Base-by-base conservation (phyloP, 192 early-diverging fungal species). In the Coemansia sp. region DNA sequence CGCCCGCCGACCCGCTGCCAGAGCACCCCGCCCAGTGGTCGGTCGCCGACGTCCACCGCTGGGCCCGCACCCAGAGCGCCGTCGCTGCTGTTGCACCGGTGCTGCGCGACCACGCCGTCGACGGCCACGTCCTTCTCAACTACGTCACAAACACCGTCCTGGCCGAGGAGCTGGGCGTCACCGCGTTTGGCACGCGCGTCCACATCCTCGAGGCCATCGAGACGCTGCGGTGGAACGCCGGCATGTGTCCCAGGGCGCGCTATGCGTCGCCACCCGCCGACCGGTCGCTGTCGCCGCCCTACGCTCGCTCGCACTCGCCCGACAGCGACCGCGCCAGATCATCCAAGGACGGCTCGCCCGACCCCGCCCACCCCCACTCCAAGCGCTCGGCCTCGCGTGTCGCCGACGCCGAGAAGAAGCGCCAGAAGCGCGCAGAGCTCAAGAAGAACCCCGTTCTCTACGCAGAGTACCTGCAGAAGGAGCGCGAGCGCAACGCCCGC, bases 361-460 rank as follows among this genome's bases (percentile, higher is more conserved):
- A 63, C 53, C 23, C 25, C 25, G 51, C 25, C 55, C 49, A 58
- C 23, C 28, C 25, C 16, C 20, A 39, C 58, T 67, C 70, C 30
- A 79, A 79, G 77, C 71, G 77, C 65, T 79, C 77, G 30, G 77
- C 77, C 4, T 79, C 77, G 60, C 77, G 77, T 61, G 45, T 79
- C 25, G 77, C 77, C 55, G 77, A 79, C 52, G 77, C 77, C 57
- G 77, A 80, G 46, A 80, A 80, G 72, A 80, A 80, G 72, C 77
- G 77, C 58, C 68, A 74, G 65, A 80, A 80, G 77, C 77, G 77
- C 59, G 77, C 77, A 45, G 77, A 70, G 57, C 72, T 80, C 60
- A 80, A 80, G 68, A 74, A 80, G 64, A 71, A 80, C 62, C 77
- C 77, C 7, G 72, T 57, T 20, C 65, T 75, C 23, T 80, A 80